Conservation (phyloP, 805 yeast genomes). For the Hanseniaspora taiwanica region DNA sequence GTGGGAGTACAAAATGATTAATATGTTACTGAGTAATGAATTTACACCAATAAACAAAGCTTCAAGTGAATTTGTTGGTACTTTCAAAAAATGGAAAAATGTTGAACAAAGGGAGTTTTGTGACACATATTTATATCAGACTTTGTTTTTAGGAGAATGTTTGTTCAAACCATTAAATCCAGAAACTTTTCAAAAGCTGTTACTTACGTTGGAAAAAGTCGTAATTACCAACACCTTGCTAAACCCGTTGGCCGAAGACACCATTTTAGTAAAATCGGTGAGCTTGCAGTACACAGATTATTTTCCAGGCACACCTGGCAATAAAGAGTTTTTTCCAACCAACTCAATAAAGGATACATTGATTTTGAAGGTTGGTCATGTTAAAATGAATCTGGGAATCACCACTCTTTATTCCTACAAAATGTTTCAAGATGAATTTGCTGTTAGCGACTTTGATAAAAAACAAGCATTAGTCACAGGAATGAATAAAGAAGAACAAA, state of each 20-base stretch:
- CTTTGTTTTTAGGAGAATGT: constrained; percentile 29
- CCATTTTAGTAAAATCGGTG: background rate
- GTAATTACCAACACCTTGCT: background rate
- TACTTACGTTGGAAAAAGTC: background rate
- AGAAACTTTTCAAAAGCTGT: background rate
- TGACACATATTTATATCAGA: constrained; percentile 40
- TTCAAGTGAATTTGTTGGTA: constrained; percentile 36
- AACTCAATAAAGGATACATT: too few relatives aligned
- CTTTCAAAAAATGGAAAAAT: constrained; percentile 71
- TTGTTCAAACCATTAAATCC: background rate
- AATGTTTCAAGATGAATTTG: too few relatives aligned
- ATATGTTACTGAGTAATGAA: constrained; percentile 17
- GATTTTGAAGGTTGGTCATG: too few relatives aligned
- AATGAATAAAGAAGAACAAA: too few relatives aligned
- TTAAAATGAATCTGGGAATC: too few relatives aligned
- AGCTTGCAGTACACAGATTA: background rate
- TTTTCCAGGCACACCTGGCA: too few relatives aligned
- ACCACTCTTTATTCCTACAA: too few relatives aligned
- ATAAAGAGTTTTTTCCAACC: too few relatives aligned
- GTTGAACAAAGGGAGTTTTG: constrained; percentile 73
- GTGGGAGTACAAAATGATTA: constrained; percentile 31
- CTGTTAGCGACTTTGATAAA: too few relatives aligned
- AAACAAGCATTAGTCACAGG: background rate
- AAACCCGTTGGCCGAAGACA: background rate
- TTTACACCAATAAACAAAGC: constrained; percentile 42